Percentiles rank a stretch among this genome's conserved stretches.
Evolutionary conservation across 768 basidiomycete genomes (phyloP).

Genomic region (Termitomyces sp.): DNA sequence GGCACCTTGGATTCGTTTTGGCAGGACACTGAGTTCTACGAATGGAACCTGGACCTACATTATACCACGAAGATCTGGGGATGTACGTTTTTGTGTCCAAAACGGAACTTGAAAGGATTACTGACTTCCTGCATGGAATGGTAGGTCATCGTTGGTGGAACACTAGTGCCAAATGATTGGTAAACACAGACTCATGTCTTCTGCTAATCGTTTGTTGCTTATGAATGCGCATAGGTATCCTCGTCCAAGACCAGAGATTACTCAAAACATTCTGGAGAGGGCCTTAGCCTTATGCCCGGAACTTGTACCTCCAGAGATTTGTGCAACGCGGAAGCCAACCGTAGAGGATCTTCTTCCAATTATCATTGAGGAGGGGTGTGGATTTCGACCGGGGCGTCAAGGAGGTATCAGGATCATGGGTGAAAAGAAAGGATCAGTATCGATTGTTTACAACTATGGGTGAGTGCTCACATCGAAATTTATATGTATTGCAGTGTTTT

Average conservation of each 20-base stretch:
- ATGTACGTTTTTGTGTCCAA: conserved; percentile 23
- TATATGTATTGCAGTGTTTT: too few species aligned
- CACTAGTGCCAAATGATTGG: conserved; percentile 57
- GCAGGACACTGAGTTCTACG: conserved; percentile 38
- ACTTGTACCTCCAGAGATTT: conserved; percentile 41
- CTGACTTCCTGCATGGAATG: background rate
- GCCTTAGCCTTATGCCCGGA: conserved; percentile 44
- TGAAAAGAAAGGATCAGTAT: conserved; percentile 32
- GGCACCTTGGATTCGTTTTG: conserved; percentile 55
- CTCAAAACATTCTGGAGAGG: conserved; percentile 47
- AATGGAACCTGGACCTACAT: conserved; percentile 49
- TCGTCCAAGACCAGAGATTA: conserved; percentile 51
- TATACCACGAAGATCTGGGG: conserved; percentile 52
- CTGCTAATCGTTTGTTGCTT: background rate
- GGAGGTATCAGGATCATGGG: conserved; percentile 53
- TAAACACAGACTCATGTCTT: conserved; percentile 12
- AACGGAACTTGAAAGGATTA: background rate
- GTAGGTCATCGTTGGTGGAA: conserved; percentile 57
- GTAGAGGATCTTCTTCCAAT: conserved; percentile 45
- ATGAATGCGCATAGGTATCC: conserved; percentile 43
- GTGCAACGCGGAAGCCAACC: conserved; percentile 34
- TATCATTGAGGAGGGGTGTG: conserved; percentile 50
- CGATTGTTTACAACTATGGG: conserved; percentile 65
- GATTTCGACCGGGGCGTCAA: conserved; percentile 48
- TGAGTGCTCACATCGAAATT: conserved; percentile 22